Percentiles rank a stretch among this genome's conserved stretches.
Conservation (phyloP, 169 alveolate species). For the Eimeria praecox region DNA sequence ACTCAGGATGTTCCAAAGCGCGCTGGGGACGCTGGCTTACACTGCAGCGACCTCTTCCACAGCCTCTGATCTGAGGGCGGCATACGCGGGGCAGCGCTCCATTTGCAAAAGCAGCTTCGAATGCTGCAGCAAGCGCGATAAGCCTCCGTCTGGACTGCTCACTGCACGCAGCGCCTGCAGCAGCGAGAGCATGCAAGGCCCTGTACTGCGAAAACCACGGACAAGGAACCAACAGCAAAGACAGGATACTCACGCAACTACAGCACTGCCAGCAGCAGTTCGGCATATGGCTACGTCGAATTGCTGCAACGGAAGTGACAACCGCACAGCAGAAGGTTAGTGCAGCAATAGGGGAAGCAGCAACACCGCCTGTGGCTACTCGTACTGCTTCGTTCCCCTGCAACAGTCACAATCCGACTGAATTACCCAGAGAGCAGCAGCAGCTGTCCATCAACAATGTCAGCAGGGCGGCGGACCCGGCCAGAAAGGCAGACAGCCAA, state of each 20-base stretch:
- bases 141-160: slow-evolving; percentile 34
- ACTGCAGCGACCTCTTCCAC: slow-evolving; percentile 10
- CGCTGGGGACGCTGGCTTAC: background rate
- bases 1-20: background rate
- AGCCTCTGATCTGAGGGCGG: slow-evolving; percentile 38
- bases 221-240: background rate
- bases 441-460: slow-evolving; percentile 31
- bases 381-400: background rate
- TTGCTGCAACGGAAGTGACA: background rate
- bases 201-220: slow-evolving; percentile 13
- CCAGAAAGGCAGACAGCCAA: slow-evolving; percentile 45
- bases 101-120: background rate
- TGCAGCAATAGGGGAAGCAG: background rate
- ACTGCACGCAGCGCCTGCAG: slow-evolving; percentile 41
- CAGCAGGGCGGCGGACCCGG: slow-evolving; percentile 46
- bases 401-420: background rate
- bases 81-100: slow-evolving; percentile 21
- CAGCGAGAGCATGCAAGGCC: slow-evolving; percentile 44
- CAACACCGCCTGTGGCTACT: background rate
- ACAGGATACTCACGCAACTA: background rate
- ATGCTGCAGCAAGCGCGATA: slow-evolving; percentile 5
- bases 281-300: background rate
- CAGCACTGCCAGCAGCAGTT: background rate
- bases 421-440: slow-evolving; percentile 48
- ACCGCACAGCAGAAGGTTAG: background rate